These are phyloP conservation scores for Pisolithus sp. DNA, from an alignment of 768 basidiomycete species.

Conservation along the genomic window DNA sequence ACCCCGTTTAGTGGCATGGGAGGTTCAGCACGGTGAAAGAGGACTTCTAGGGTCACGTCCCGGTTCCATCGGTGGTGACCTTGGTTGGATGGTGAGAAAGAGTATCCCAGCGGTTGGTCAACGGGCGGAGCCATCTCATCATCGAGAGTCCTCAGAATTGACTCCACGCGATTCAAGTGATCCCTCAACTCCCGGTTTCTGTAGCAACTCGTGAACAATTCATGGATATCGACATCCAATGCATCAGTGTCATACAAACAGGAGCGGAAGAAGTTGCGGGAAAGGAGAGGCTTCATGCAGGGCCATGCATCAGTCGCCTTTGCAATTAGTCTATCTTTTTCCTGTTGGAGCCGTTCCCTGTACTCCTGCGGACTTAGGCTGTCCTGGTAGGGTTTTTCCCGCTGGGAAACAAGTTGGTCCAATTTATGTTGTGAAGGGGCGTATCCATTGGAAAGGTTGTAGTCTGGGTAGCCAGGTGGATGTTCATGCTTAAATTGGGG, in stretches of 20 bases:
- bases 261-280: background rate
- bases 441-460: slow-evolving; percentile 8
- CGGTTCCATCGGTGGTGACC: background rate
- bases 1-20: background rate
- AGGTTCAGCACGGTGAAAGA: slow-evolving; percentile 6
- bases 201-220: slow-evolving; percentile 12
- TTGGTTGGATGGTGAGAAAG: background rate
- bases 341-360: background rate
- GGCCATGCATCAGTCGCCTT: background rate
- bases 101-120: background rate
- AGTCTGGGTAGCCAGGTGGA: slow-evolving; percentile 14
- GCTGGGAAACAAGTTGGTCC: background rate
- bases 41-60: background rate
- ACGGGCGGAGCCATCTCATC: background rate
- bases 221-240: background rate
- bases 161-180: slow-evolving; percentile 11
- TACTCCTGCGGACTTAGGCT: slow-evolving; percentile 11
- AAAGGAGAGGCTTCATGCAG: background rate
- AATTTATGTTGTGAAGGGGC: background rate
- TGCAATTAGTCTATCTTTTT: background rate
- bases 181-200: slow-evolving; percentile 11
- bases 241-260: slow-evolving; percentile 1
- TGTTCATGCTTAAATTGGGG: slow-evolving; percentile 2
- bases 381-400: background rate
- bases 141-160: background rate